Evolutionary conservation across 805 yeast genomes (phyloP).

Genomic region (Ogataea pini): DNA sequence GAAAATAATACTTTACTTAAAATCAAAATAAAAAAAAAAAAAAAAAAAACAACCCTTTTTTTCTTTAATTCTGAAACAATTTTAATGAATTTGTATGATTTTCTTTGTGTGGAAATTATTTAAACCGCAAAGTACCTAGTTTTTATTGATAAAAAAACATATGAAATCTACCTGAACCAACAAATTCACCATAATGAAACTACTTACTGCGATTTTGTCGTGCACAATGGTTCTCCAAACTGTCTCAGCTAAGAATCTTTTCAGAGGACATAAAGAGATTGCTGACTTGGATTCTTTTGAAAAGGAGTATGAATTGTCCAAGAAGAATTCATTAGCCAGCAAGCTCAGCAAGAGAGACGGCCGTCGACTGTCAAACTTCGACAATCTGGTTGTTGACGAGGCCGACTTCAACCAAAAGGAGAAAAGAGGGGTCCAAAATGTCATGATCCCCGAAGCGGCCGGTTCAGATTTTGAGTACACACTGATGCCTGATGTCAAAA

Average conservation of each 20-base stretch:
- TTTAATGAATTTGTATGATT: not conserved
- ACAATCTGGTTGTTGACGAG: conserved; percentile 9
- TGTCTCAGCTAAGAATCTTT: conserved; percentile 21
- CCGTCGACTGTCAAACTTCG: conserved; percentile 7
- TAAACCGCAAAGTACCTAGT: not conserved
- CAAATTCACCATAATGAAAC: not conserved
- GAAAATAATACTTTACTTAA: too few species aligned
- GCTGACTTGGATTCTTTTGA: conserved; percentile 12
- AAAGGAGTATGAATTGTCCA: conserved; percentile 14
- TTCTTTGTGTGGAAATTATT: conserved; percentile 6
- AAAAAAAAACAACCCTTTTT: not conserved
- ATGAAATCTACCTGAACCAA: too few species aligned
- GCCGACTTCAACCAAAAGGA: conserved; percentile 1
- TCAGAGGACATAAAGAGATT: conserved; percentile 12
- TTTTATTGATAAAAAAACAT: too few species aligned
- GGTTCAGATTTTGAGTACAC: conserved; percentile 19
- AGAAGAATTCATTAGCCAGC: conserved; percentile 23
- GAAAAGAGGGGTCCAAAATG: conserved; percentile 12
- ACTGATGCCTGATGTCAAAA: conserved; percentile 28
- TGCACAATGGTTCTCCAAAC: conserved; percentile 5
- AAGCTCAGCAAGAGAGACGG: conserved; percentile 16
- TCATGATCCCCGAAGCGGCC: conserved; percentile 8
- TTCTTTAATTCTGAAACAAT: conserved; percentile 1
- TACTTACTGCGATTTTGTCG: not conserved
- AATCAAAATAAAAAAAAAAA: too few species aligned